phyloP scores from a whole-genome alignment of 2,329 filamentous ascomycete species.

The Paracorniculantispora psalliotae region DNA sequence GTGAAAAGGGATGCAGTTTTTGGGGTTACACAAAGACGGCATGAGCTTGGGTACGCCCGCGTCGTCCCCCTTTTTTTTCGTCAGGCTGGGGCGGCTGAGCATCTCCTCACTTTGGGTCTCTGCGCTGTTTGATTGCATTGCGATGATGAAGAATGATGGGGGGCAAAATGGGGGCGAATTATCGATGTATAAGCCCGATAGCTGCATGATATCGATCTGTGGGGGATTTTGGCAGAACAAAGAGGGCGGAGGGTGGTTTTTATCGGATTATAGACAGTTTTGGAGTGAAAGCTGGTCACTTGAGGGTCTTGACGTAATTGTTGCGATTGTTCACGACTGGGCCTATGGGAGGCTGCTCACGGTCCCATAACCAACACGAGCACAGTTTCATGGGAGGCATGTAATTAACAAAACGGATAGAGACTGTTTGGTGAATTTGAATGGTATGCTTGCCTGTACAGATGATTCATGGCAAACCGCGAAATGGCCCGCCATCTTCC shows the following conservation, averaged over 20 bases:
- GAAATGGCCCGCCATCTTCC: background rate
- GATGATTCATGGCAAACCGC: too few relatives aligned
- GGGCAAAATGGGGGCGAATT: background rate
- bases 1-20: background rate
- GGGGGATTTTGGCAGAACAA: too few relatives aligned
- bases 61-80: background rate
- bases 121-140: background rate
- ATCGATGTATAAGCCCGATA: background rate
- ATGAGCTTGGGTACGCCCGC: background rate
- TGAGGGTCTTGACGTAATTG: too few relatives aligned
- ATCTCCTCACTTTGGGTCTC: background rate
- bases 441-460: too few relatives aligned
- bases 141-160: background rate
- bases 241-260: too few relatives aligned
- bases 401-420: background rate
- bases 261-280: too few relatives aligned
- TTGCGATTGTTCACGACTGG: too few relatives aligned
- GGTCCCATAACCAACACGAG: constrained; percentile 2
- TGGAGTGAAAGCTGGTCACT: too few relatives aligned
- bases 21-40: background rate
- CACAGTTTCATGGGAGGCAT: too few relatives aligned
- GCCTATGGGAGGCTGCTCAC: background rate
- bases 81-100: background rate
- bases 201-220: background rate
- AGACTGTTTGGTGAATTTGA: background rate